Conservation (phyloP, 352 stramenopile species). For the Globisporangium acanthophoron region DNA sequence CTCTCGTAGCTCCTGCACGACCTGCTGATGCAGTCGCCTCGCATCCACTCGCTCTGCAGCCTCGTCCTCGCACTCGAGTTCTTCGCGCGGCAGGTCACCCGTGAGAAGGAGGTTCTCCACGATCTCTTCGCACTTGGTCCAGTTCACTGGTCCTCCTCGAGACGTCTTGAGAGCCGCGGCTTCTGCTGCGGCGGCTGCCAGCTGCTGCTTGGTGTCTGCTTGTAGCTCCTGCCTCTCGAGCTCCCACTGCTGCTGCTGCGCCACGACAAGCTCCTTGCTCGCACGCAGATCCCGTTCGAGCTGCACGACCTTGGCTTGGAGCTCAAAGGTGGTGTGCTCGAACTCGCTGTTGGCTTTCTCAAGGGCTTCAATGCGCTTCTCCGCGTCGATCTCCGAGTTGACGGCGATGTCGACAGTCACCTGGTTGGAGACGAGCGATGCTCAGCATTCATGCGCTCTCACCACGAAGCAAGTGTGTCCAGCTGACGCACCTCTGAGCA, state of each 20-base stretch:
- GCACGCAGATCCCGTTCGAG: slow-evolving; percentile 39
- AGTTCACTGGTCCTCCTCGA: slow-evolving; percentile 25
- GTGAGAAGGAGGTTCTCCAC: slow-evolving; percentile 47
- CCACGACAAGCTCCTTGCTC: slow-evolving; percentile 19
- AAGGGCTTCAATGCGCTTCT: slow-evolving; percentile 48
- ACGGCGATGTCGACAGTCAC: slow-evolving; percentile 52
- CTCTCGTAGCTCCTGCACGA: slow-evolving; percentile 30
- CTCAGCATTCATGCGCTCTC: not conserved
- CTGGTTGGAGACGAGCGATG: not conserved
- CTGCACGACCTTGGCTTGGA: slow-evolving; percentile 35
- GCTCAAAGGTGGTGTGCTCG: slow-evolving; percentile 32
- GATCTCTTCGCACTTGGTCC: slow-evolving; percentile 49
- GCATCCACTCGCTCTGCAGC: slow-evolving; percentile 18
- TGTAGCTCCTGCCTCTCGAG: slow-evolving; percentile 20
- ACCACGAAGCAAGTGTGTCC: too few species aligned
- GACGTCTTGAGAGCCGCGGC: not conserved
- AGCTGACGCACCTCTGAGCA: slow-evolving; percentile 75
- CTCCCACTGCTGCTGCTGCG: slow-evolving; percentile 35
- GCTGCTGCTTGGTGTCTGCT: slow-evolving; percentile 23
- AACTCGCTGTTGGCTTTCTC: slow-evolving; percentile 51
- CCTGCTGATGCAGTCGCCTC: slow-evolving; percentile 25
- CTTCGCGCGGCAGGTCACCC: slow-evolving; percentile 36
- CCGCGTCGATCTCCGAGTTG: slow-evolving; percentile 60
- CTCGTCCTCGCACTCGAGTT: slow-evolving; percentile 14
- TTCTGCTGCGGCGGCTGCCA: slow-evolving; percentile 14